Percentiles rank a stretch among this genome's conserved stretches.
Conservation (phyloP, 2,329 filamentous ascomycete genomes). For the Xylariomycetidae sp. region DNA sequence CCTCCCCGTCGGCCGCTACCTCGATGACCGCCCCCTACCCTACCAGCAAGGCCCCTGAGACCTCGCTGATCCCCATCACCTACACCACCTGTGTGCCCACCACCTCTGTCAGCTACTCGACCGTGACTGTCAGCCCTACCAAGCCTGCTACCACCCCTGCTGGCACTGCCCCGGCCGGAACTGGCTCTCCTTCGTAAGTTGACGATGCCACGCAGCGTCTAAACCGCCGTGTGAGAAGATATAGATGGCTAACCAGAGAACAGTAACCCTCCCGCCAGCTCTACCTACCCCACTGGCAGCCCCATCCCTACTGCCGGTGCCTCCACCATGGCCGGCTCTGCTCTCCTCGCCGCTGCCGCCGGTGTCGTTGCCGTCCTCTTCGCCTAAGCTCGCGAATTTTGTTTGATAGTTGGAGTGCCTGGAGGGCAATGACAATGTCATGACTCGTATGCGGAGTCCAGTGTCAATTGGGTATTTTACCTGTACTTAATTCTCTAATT, state of each 20-base stretch:
- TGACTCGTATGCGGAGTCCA: too few relatives aligned
- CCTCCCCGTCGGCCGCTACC: constrained; percentile 7
- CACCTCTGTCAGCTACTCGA: constrained; percentile 24
- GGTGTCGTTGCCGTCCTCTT: constrained; percentile 51
- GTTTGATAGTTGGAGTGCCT: constrained; percentile 34
- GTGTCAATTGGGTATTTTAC: constrained; percentile 30
- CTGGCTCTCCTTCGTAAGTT: constrained; percentile 17
- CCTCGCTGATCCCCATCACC: constrained; percentile 29
- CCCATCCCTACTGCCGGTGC: constrained; percentile 44
- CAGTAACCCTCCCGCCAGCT: too few relatives aligned
- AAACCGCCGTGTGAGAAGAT: too few relatives aligned
- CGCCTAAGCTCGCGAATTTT: constrained; percentile 38
- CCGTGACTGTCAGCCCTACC: constrained; percentile 13
- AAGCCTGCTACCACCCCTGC: too few relatives aligned
- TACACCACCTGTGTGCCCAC: constrained; percentile 39
- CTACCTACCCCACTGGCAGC: constrained; percentile 29
- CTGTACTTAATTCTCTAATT: constrained; percentile 47
- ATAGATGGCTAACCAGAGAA: too few relatives aligned
- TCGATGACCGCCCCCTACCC: constrained; percentile 15
- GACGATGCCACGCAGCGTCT: too few relatives aligned
- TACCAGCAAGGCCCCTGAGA: constrained; percentile 27
- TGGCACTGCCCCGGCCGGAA: constrained; percentile 17
- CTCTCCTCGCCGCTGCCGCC: constrained; percentile 49
- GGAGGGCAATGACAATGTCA: too few relatives aligned
- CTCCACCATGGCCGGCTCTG: constrained; percentile 48